phyloP scores from a whole-genome alignment of 108 stramenopile genomes.

The Skeletonema marinoi region DNA sequence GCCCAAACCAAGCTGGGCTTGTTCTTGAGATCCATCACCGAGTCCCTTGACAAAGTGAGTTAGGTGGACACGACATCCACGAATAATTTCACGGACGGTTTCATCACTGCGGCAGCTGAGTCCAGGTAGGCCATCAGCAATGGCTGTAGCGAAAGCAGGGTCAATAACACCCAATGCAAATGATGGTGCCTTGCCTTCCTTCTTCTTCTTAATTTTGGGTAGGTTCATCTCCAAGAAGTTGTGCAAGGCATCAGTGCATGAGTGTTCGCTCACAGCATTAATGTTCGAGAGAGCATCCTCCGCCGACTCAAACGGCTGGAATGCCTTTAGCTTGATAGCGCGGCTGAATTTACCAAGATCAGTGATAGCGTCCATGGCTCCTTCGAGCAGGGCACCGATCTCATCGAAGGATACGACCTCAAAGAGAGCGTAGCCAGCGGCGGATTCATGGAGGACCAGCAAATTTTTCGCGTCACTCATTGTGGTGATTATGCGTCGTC shows the following conservation, averaged over 20 bases:
- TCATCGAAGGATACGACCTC: constrained; percentile 97
- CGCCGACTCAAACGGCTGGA: constrained; percentile 95
- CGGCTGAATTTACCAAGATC: constrained; percentile 92
- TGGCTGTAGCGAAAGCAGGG: constrained; percentile 87
- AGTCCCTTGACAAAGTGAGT: constrained; percentile 92
- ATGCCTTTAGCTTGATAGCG: constrained; percentile 96
- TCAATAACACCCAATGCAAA: constrained; percentile 90
- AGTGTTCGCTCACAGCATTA: constrained; percentile 89
- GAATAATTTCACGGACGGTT: constrained; percentile 88
- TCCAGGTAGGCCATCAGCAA: constrained; percentile 85
- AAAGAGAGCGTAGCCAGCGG: constrained; percentile 98
- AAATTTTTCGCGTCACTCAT: constrained; percentile 73
- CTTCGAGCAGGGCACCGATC: constrained; percentile 82
- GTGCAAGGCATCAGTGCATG: constrained; percentile 75
- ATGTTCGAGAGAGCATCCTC: constrained; percentile 94
- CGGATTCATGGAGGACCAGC: constrained; percentile 92
- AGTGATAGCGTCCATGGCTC: constrained; percentile 74
- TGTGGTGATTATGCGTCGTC: neutral
- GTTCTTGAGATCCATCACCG: constrained; percentile 88
- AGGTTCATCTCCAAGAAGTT: constrained; percentile 96
- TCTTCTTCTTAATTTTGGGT: constrained; percentile 83
- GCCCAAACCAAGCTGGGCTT: constrained; percentile 98
- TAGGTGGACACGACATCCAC: constrained; percentile 94
- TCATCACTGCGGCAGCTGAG: constrained; percentile 92
- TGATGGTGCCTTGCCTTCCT: constrained; percentile 59